Base-by-base conservation (phyloP, 2,329 filamentous ascomycete genomes). In the Cytospora piceae region DNA sequence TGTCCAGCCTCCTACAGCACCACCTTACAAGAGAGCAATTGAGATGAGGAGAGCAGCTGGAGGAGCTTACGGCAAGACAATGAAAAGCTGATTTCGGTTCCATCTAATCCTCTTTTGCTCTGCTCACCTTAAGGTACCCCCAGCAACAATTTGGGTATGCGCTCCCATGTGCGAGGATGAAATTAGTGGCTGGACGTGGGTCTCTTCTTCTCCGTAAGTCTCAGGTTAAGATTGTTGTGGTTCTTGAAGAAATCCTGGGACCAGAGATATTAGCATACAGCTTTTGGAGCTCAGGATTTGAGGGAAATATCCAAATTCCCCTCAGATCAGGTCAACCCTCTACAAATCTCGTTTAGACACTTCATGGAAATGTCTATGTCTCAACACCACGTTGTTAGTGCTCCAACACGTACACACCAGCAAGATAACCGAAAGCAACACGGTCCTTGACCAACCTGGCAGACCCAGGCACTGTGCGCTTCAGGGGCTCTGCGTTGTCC, bases 1-100 rank as follows among this genome's bases (percentile, higher is more conserved):
- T 0, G 87, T 99, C 37, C 95, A 98, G 76, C 94, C 94, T 32
- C 95, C 95, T 0, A 99, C 95, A 42, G 95, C 95, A 12, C 95
- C 95, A 15, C 95, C 95, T 0, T 99, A 99, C 75, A 96, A 94
- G 77, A 87, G 90, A 64, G 95, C 95, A 15, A 80, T 99, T 67
- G 94, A 98, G 77, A 85, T 95, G 81, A 85, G 91, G 71, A 91
- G 90, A 76, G 81, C 87, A 66, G 86, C 87, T 67, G 92, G 92
- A 20, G 92, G 92, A 5, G 90, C 90, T 5, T 92, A 92, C 74
- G 89, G 90, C 4, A 93, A 91, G 78, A 91, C 89, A 0, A 87
- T 73, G 3, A 68, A 61, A 32, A 56, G 24, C n/a, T 66, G 59
- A 68, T 34, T 34, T 5, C 2, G 12, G 12, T 56, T 51, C 8